Evolutionary conservation across 306 rosid genomes (phyloP), one percentile per base, ranked within the genome.

Genomic region (Gleditsia sinensis): DNA sequence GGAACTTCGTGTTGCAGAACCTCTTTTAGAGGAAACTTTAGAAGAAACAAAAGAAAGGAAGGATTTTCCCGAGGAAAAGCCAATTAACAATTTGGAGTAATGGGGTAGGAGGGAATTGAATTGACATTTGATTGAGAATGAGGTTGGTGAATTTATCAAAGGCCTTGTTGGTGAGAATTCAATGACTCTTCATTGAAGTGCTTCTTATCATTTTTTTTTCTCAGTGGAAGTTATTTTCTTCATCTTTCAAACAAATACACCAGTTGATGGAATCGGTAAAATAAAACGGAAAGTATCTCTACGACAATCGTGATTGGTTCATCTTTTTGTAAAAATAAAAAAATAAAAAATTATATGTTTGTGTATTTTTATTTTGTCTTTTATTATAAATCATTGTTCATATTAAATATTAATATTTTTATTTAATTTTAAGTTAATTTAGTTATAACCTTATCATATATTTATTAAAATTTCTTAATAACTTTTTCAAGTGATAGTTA

Each of bases 131-230:
- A 71, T 10, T 62, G 66, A 53, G 61, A 5, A 36, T 23, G 30
- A 32, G 76, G 90, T 88, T 74, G 94, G 85, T 83, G 89, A 84
- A 79, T 79, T 80, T 83, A 78, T 80, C 72, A 78, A 76, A 32
- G 80, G 71, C 75, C 74, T 80, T 77, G 70, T 79, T 70, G 89
- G 90, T 83, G 81, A 85, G n/a, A 84, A 88, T 88, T 93, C 86
- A 91, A 85, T 89, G 92, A 85, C 88, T 82, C 84, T 83, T 83
- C 81, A 6, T 78, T 51, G 80, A 25, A 81, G 71, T 48, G 69
- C 8, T 1, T 24, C 3, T 16, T 67, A 25, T 37, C 9, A 21
- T 33, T 56, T 13, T 14, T 0, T 46, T 50, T 13, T 50, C 17
- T 61, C 4, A 27, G 20, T 62, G 63, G 20, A 28, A 57, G 57